phyloP scores from a whole-genome alignment of 306 rosid genomes.

The Canavalia gladiata region DNA sequence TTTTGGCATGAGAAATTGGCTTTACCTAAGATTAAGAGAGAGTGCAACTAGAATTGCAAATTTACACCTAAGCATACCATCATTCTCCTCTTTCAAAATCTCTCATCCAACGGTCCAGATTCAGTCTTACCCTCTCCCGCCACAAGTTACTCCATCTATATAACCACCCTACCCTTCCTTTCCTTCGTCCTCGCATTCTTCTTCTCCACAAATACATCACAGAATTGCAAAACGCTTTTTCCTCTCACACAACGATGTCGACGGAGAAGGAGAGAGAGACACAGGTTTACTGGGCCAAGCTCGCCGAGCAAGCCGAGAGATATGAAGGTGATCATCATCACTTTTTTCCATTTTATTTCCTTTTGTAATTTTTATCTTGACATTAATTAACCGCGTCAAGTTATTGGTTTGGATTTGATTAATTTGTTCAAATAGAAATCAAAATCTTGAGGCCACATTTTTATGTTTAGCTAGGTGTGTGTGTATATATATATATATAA shows the following conservation, averaged over 20 bases:
- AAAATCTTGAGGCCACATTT: neutral
- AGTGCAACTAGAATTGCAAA: too few relatives aligned
- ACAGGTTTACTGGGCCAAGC: slow-evolving; percentile 94
- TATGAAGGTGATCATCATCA: slow-evolving; percentile 68
- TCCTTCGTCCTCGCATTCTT: slow-evolving; percentile 55
- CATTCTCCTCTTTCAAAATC: slow-evolving; percentile 50
- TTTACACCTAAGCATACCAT: neutral
- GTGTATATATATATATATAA: neutral
- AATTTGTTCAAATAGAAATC: neutral
- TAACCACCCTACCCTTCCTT: slow-evolving; percentile 41
- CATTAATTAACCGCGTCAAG: neutral
- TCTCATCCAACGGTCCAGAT: slow-evolving; percentile 67
- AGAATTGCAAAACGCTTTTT: slow-evolving; percentile 23
- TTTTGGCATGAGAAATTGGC: too few relatives aligned
- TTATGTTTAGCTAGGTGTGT: neutral
- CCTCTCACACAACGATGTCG: slow-evolving; percentile 61
- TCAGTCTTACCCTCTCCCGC: slow-evolving; percentile 52
- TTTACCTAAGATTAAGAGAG: too few relatives aligned
- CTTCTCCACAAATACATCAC: slow-evolving; percentile 17
- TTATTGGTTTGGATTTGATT: neutral
- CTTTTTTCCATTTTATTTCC: neutral
- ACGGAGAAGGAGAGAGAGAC: slow-evolving; percentile 88
- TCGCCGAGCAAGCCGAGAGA: slow-evolving; percentile 92
- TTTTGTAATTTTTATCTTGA: neutral
- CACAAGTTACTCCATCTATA: slow-evolving; percentile 57